Percentiles rank a stretch among this genome's conserved stretches.
Conservation (phyloP, 768 basidiomycete species). For the Macrolepiota albuminosa region DNA sequence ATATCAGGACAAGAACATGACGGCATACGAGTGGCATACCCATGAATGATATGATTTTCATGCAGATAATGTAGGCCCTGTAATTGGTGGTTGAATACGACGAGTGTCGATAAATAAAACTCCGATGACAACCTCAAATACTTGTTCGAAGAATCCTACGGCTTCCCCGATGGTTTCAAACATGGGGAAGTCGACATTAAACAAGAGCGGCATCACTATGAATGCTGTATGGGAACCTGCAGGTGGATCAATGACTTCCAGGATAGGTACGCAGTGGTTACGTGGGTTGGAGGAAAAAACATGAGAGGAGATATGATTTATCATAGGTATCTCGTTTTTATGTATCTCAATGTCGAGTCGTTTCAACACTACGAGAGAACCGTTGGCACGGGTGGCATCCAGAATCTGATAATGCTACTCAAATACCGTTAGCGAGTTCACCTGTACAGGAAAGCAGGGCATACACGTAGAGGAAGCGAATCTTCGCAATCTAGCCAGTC, state of each 20-base stretch:
- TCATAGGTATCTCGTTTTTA: conserved; percentile 27
- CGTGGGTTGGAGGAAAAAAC: conserved; percentile 16
- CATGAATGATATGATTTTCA: conserved; percentile 24
- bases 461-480: background rate
- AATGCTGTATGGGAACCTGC: conserved; percentile 12
- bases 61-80: conserved; percentile 34
- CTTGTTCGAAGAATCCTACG: conserved; percentile 26
- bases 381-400: conserved; percentile 28
- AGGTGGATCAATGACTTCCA: conserved; percentile 12
- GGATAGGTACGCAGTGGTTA: conserved; percentile 14
- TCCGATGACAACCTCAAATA: conserved; percentile 24
- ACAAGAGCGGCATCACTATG: conserved; percentile 23
- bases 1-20: background rate
- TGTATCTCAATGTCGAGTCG: conserved; percentile 2
- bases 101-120: conserved; percentile 8
- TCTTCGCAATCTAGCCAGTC: background rate
- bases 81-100: background rate
- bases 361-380: conserved; percentile 23
- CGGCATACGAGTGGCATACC: conserved; percentile 15
- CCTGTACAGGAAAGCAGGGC: background rate
- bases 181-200: conserved; percentile 8
- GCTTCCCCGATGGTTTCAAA: conserved; percentile 25
- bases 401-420: conserved; percentile 7
- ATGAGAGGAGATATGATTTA: conserved; percentile 15
- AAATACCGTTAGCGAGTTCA: background rate